These are phyloP conservation scores for Raffaelea albimanens DNA, from an alignment of 2,329 filamentous ascomycete genomes.

Conservation along the genomic window DNA sequence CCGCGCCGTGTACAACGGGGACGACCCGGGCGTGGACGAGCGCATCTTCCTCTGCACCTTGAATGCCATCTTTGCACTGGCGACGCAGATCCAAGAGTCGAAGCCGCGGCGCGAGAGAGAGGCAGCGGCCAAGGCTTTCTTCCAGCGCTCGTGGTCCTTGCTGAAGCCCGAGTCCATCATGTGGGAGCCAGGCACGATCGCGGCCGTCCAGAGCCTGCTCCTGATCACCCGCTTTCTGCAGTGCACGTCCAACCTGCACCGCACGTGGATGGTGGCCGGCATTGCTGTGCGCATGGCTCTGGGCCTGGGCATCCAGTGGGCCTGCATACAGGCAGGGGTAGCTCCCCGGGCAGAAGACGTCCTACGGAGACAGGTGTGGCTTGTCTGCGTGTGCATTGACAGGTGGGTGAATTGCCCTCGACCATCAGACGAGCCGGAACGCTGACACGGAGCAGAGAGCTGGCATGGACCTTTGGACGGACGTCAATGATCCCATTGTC, in stretches of 20 bases:
- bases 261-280: conserved; percentile 39
- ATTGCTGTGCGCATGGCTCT: conserved; percentile 36
- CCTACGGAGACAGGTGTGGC: conserved; percentile 23
- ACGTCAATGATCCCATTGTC: neutral
- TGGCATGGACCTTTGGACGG: neutral
- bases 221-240: conserved; percentile 39
- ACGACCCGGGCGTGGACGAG: conserved; percentile 31
- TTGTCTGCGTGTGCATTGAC: conserved; percentile 29
- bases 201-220: conserved; percentile 35
- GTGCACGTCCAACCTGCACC: conserved; percentile 35
- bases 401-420: conserved; percentile 16
- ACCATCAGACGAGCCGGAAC: neutral
- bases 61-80: conserved; percentile 36
- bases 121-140: conserved; percentile 29
- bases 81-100: conserved; percentile 32
- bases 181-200: conserved; percentile 32
- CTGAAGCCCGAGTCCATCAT: conserved; percentile 25
- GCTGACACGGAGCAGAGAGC: neutral
- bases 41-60: conserved; percentile 32
- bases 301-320: conserved; percentile 21
- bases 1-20: neutral
- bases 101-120: conserved; percentile 29
- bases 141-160: conserved; percentile 30
- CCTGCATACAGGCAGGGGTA: conserved; percentile 8
- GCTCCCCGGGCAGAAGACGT: conserved; percentile 29